A percentile compares a stretch with the other conserved stretches of the same genome.
Conservation (phyloP, 495 filamentous ascomycete genomes). For the Acidomyces sp. region DNA sequence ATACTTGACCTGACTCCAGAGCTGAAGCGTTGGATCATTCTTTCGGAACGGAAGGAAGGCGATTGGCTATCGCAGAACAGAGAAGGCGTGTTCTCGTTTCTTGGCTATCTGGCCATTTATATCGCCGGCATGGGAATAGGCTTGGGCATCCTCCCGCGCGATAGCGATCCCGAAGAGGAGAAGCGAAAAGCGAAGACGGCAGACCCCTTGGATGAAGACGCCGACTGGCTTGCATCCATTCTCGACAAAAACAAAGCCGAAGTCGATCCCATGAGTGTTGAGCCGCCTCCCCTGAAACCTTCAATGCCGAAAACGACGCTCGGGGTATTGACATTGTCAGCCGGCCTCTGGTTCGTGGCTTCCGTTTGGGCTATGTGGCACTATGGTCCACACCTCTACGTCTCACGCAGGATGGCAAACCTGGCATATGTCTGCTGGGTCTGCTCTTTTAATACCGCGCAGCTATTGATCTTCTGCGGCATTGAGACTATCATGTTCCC, state of each 20-base stretch:
- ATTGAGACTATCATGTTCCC: constrained; percentile 71
- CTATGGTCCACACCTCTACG: constrained; percentile 55
- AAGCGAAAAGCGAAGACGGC: not conserved
- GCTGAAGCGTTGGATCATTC: constrained; percentile 70
- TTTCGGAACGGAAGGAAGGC: constrained; percentile 50
- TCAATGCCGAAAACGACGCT: constrained; percentile 42
- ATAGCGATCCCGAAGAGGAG: constrained; percentile 1
- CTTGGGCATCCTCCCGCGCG: constrained; percentile 58
- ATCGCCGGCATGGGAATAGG: constrained; percentile 75
- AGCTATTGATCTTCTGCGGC: constrained; percentile 63
- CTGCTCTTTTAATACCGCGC: constrained; percentile 67
- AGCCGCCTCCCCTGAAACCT: constrained; percentile 26
- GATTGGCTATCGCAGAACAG: constrained; percentile 57
- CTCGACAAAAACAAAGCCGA: not conserved
- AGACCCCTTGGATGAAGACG: constrained; percentile 17
- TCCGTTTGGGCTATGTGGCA: constrained; percentile 54
- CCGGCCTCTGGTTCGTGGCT: constrained; percentile 49
- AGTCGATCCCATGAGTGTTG: not conserved
- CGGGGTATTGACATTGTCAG: constrained; percentile 45
- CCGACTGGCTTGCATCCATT: constrained; percentile 13
- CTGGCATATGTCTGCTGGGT: constrained; percentile 91
- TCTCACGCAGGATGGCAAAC: constrained; percentile 84
- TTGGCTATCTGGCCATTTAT: constrained; percentile 91
- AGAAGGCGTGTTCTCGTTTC: constrained; percentile 85
- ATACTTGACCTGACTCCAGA: constrained; percentile 55